Base-by-base conservation (phyloP, 2,329 filamentous ascomycete genomes). In the Erysiphe pulchra region DNA sequence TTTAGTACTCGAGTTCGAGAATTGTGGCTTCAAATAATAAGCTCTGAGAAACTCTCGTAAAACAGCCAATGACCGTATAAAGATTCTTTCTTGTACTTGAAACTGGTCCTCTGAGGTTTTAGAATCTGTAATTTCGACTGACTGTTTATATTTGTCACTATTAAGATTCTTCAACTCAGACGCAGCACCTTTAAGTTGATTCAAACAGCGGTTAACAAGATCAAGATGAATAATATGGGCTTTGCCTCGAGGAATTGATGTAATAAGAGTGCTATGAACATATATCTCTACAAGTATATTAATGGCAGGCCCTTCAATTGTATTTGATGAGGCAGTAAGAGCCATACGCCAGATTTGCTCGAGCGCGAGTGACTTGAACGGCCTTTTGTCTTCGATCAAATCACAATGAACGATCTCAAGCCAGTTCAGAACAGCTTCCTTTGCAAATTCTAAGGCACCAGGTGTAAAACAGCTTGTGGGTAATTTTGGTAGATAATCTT, bases 301-400 rank as follows among this genome's bases (percentile, higher is more conserved):
- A 30, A 80, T 84, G 1, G 82, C 79, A 45, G 67, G 62, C 17
- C 69, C 67, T 51, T 82, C 81, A 42, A 92, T 75, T 0, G 67
- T 70, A 34, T 69, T 64, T 34, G 71, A 65, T 5, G 75, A 73
- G 1, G 80, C 75, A 14, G 71, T 76, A 45, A 92, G 63, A 32
- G 87, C 74, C 53, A 93, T 73, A 20, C 75, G 73, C 86, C 86
- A 93, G n/a, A 93, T 64, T 47, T 85, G 70, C 52, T 90, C 80
- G 39, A 71, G 65, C 24, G 63, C 71, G 51, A 60, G 70, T 49
- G 65, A 69, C 51, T 69, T 63, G 28, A 72, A 56, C 11, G 65
- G 61, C n/a, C 65, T 62, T 8, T 67, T 63, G 41, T 71, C 68
- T 46, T 71, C 67, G 18, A 74, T 60, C 17, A 66, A 55, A 43